Evolutionary conservation across 345 rosid species (phyloP).

Genomic region (Boechera stricta): DNA sequence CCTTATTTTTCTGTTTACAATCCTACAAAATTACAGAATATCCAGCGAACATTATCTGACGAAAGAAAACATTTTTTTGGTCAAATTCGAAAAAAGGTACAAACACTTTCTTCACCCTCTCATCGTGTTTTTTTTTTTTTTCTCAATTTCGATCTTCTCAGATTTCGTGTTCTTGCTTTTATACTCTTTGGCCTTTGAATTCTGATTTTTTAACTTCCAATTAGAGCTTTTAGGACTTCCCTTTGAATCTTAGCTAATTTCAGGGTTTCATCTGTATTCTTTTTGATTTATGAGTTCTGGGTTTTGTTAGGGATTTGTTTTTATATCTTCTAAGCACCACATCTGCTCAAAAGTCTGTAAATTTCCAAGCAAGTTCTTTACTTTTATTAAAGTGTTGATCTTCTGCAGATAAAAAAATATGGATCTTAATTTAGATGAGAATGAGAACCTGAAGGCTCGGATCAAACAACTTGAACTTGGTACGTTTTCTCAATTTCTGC

Average conservation of each 20-base stretch:
- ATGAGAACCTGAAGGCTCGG: constrained; percentile 61
- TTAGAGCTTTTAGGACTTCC: background rate
- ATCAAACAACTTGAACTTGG: constrained; percentile 82
- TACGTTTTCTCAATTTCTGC: constrained; percentile 33
- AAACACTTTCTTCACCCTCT: background rate
- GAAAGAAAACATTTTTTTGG: constrained; percentile 21
- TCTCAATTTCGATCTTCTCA: background rate
- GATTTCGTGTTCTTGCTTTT: too few relatives aligned
- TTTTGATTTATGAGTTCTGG: constrained; percentile 2
- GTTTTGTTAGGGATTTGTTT: constrained; percentile 11
- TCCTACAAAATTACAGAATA: constrained; percentile 1
- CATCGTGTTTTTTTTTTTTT: background rate
- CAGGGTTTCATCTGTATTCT: background rate
- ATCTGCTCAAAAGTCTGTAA: constrained; percentile 1
- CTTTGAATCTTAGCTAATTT: background rate
- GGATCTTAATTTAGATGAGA: constrained; percentile 58
- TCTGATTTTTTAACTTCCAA: background rate
- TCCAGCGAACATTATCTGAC: constrained; percentile 23
- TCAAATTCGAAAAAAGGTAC: constrained; percentile 26
- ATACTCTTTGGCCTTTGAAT: too few relatives aligned
- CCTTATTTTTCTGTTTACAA: too few relatives aligned
- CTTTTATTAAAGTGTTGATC: background rate
- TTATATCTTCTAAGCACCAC: background rate
- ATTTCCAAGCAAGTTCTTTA: background rate
- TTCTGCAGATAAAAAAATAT: constrained; percentile 49